A percentile compares a stretch with the other conserved stretches of the same genome.
phyloP scores from a whole-genome alignment of 1,139 yeast species.

The Trichomonascaceae sp. region DNA sequence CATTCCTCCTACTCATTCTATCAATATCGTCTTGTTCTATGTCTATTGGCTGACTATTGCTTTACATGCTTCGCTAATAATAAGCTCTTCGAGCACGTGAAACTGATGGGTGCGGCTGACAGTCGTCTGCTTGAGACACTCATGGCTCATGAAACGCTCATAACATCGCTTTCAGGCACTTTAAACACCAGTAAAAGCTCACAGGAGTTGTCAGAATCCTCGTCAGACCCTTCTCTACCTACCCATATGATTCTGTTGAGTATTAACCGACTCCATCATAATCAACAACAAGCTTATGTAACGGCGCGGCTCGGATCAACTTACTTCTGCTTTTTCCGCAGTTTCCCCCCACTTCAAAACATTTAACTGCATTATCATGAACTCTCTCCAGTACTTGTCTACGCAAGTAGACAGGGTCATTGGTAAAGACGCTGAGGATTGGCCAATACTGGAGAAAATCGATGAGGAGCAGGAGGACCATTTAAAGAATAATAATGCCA shows the following conservation, averaged over 20 bases:
- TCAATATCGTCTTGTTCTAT: neutral
- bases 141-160: neutral
- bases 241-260: neutral
- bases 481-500: neutral
- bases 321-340: neutral
- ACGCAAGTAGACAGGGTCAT: conserved; percentile 29
- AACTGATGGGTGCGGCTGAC: neutral
- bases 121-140: neutral
- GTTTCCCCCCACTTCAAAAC: neutral
- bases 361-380: conserved; percentile 19
- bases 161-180: neutral
- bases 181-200: neutral
- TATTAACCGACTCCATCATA: neutral
- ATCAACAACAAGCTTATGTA: neutral
- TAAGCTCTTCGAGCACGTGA: neutral
- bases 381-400: conserved; percentile 30
- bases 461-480: neutral
- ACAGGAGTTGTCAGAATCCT: neutral
- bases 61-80: neutral
- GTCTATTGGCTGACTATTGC: neutral
- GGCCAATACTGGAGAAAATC: conserved; percentile 3
- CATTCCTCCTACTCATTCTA: neutral
- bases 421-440: conserved; percentile 19
- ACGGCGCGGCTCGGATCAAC: conserved; percentile 1
- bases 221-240: neutral